Percentiles rank a stretch among this genome's conserved stretches.
These are phyloP conservation scores for Cladophialophora yegresii DNA, from an alignment of 2,329 filamentous ascomycete genomes.

Conservation along the genomic window DNA sequence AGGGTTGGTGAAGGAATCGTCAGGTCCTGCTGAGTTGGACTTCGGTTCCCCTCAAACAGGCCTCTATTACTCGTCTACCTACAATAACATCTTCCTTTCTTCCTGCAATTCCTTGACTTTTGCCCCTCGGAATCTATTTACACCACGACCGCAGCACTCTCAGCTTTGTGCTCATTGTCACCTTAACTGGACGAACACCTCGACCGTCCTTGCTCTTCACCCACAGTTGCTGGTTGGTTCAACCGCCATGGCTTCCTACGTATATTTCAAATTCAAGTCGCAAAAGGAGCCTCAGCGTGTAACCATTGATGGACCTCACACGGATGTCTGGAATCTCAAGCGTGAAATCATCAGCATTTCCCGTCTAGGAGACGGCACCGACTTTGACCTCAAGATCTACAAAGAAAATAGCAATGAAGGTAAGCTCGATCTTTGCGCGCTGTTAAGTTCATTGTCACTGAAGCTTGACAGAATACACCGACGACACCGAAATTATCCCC, in stretches of 20 bases:
- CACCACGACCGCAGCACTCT: conserved; percentile 11
- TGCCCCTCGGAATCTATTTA: conserved; percentile 26
- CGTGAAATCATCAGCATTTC: conserved; percentile 96
- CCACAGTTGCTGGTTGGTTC: conserved; percentile 9
- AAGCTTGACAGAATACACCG: conserved; percentile 75
- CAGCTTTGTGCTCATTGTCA: conserved; percentile 13
- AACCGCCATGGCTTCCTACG: conserved; percentile 81
- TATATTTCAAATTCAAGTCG: conserved; percentile 99
- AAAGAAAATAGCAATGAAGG: conserved; percentile 89
- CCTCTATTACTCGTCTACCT: conserved; percentile 29
- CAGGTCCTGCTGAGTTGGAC: conserved; percentile 17
- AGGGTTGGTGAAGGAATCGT: conserved; percentile 22
- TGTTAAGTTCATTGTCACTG: conserved; percentile 31
- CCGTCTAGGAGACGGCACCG: conserved; percentile 89
- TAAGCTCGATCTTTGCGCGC: conserved; percentile 49
- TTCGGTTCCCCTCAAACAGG: conserved; percentile 15
- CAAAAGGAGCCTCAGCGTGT: conserved; percentile 93
- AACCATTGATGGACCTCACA: conserved; percentile 94
- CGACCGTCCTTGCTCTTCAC: conserved; percentile 14
- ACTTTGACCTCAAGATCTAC: conserved; percentile 94
- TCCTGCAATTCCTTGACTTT: conserved; percentile 23
- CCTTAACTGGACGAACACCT: conserved; percentile 9
- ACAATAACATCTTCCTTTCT: conserved; percentile 28
- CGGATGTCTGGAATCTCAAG: conserved; percentile 98
- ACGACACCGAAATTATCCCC: conserved; percentile 96